Percentiles rank a stretch among this genome's conserved stretches.
phyloP scores from a whole-genome alignment of 345 rosid genomes.

The Pseudoturritis turrita region DNA sequence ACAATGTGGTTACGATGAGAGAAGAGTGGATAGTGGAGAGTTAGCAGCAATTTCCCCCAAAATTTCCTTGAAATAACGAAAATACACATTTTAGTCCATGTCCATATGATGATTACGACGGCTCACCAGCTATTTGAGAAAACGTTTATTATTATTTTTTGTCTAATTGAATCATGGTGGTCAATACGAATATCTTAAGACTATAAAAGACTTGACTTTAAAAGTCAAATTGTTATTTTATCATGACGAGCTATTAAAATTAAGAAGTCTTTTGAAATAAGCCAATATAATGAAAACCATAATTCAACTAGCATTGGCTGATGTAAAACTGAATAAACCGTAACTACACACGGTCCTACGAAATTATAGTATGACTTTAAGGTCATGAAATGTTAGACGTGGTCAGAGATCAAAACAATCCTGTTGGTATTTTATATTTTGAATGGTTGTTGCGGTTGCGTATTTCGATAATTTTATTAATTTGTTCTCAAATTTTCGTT shows the following conservation, averaged over 20 bases:
- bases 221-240: conserved; percentile 26
- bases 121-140: neutral
- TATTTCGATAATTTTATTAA: neutral
- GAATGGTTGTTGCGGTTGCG: neutral
- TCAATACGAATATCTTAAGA: conserved; percentile 13
- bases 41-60: conserved; percentile 18
- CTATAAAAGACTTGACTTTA: conserved; percentile 6
- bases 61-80: conserved; percentile 20
- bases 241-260: neutral
- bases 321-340: conserved; percentile 15
- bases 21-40: neutral
- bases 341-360: neutral
- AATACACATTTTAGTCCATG: conserved; percentile 1
- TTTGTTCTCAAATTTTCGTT: neutral
- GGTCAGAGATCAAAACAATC: neutral
- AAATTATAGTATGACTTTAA: conserved; percentile 8
- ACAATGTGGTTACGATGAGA: neutral
- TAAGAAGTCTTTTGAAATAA: conserved; percentile 17
- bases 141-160: neutral
- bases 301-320: conserved; percentile 7
- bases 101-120: conserved; percentile 22
- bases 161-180: neutral
- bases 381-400: neutral
- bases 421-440: conserved; percentile 1
- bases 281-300: conserved; percentile 10